Conservation (phyloP, 1,139 yeast genomes). For the Chernovozyma sophiae-reginae region DNA sequence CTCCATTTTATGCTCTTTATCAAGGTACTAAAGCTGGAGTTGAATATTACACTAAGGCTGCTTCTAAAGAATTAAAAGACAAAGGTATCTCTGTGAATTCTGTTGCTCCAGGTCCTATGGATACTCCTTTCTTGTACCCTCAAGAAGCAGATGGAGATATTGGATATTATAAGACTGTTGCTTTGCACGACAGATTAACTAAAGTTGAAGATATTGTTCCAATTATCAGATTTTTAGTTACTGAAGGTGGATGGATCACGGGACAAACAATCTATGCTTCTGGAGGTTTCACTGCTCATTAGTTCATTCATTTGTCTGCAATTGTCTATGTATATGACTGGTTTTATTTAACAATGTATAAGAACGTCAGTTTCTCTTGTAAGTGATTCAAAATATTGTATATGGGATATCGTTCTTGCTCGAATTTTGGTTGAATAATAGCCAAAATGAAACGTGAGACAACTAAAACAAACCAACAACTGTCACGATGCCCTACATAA, state of each 20-base stretch:
- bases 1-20: conserved; percentile 52
- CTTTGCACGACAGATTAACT: conserved; percentile 49
- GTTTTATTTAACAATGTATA: no score
- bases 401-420: no score
- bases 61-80: conserved; percentile 51
- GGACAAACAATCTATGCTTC: conserved; percentile 65
- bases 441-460: no score
- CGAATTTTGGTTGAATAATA: no score
- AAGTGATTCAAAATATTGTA: no score
- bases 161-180: conserved; percentile 51
- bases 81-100: conserved; percentile 51
- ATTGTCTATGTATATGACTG: no score
- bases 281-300: conserved; percentile 63
- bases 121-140: conserved; percentile 62
- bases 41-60: conserved; percentile 52
- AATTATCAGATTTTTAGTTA: conserved; percentile 53
- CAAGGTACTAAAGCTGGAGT: conserved; percentile 65
- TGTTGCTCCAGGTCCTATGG: conserved; percentile 73
- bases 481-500: no score
- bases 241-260: conserved; percentile 67
- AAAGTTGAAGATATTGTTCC: conserved; percentile 62
- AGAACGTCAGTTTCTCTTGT: no score
- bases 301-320: no score
- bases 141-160: conserved; percentile 53
- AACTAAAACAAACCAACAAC: no score